Conservation (phyloP, 495 filamentous ascomycete species). For the Aspergillus homomorphus region DNA sequence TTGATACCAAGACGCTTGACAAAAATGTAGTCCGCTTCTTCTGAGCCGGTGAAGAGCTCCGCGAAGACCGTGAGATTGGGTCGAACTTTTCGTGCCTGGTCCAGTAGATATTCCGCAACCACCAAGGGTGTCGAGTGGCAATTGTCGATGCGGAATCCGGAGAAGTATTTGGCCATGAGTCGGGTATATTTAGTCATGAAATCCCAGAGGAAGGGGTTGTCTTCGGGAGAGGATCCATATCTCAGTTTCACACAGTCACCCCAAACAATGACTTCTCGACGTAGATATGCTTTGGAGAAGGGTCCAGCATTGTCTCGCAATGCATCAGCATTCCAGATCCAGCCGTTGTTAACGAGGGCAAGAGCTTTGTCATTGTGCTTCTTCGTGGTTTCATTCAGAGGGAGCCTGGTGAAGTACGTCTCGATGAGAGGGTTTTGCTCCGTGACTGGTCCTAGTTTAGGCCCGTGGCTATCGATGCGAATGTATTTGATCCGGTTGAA, state of each 20-base stretch:
- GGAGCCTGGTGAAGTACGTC: slow-evolving; percentile 91
- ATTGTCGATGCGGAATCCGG: slow-evolving; percentile 96
- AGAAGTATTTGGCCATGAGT: slow-evolving; percentile 93
- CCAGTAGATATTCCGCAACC: slow-evolving; percentile 90
- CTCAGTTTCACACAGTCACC: slow-evolving; percentile 97
- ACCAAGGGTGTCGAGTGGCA: slow-evolving; percentile 94
- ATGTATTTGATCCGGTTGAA: slow-evolving; percentile 93
- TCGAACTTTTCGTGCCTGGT: slow-evolving; percentile 82
- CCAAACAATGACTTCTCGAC: slow-evolving; percentile 96
- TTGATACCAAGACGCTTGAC: slow-evolving; percentile 88
- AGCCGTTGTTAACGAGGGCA: slow-evolving; percentile 92
- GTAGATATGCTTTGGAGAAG: slow-evolving; percentile 81
- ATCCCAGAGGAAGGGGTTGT: slow-evolving; percentile 93
- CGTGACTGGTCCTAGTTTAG: slow-evolving; percentile 78
- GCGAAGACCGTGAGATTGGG: slow-evolving; percentile 90
- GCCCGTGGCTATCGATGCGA: slow-evolving; percentile 86
- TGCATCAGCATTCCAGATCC: slow-evolving; percentile 97
- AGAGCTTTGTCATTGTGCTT: slow-evolving; percentile 74
- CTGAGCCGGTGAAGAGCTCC: slow-evolving; percentile 94
- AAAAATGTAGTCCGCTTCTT: slow-evolving; percentile 93
- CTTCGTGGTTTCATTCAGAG: slow-evolving; percentile 71
- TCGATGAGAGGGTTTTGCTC: slow-evolving; percentile 81
- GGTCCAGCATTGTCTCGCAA: slow-evolving; percentile 92
- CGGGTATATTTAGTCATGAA: slow-evolving; percentile 91
- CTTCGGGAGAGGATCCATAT: slow-evolving; percentile 76